phyloP scores from a whole-genome alignment of 176 grass and related monocot species.

The Zoysia japonica region DNA sequence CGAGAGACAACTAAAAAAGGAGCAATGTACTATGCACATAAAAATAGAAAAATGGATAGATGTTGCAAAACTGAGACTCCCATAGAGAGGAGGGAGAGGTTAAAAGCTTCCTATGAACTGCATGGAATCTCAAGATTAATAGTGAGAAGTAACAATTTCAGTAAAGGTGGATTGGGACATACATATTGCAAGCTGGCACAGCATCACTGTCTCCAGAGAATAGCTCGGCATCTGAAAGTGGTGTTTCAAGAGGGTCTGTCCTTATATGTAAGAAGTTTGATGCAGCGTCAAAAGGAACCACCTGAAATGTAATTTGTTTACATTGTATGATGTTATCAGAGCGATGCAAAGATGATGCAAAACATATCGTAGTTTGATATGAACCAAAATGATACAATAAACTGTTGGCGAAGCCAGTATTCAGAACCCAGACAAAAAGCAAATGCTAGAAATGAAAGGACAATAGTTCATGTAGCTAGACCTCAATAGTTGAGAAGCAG shows the following conservation, averaged over 20 bases:
- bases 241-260: constrained; percentile 26
- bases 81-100: not conserved
- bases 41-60: constrained; percentile 17
- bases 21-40: constrained; percentile 11
- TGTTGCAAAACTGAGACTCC: not conserved
- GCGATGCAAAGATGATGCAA: constrained; percentile 4
- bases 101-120: not conserved
- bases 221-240: constrained; percentile 44
- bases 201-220: constrained; percentile 36
- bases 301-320: constrained; percentile 51
- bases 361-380: not conserved
- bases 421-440: not conserved
- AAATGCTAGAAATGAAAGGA: constrained; percentile 28
- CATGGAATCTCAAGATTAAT: not conserved
- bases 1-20: too few relatives aligned
- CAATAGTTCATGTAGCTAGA: constrained; percentile 43
- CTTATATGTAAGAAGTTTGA: constrained; percentile 43
- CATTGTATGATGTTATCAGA: not conserved
- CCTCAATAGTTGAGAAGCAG: constrained; percentile 60
- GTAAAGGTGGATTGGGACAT: constrained; percentile 35
- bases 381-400: not conserved
- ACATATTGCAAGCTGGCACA: constrained; percentile 43
- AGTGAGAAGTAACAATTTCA: not conserved
- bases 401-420: constrained; percentile 15
- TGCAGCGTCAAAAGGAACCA: constrained; percentile 48